Evolutionary conservation across 139 green algal species (phyloP), one percentile per base, ranked within the genome.

Genomic region (Picochlorum sp.): DNA sequence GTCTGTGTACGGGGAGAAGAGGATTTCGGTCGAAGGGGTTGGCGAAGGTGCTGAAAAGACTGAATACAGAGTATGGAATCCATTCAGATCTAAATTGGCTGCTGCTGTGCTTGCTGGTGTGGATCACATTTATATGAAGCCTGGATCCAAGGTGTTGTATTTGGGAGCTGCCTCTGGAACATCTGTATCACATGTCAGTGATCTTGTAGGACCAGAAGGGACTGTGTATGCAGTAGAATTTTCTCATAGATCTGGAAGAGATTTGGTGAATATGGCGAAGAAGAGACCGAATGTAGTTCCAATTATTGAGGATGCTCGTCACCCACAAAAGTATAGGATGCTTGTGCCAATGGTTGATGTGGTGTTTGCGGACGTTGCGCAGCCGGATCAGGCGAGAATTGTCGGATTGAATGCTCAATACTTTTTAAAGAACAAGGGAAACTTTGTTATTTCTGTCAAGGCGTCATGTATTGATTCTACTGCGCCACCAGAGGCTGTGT

Each of bases 181-280:
- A 28, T 89, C 82, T 23, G 93, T 98, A 1, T 92, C 81, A 8
- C 93, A 98, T 72, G 91, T 95, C 59, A 92, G 81, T 3, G 84
- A 91, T 68, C 81, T 95, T 31, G 88, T 98, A 16, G 92, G 92
- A n/a, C 88, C 91, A 14, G 82, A 91, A 45, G 94, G 94, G 37
- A 75, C 85, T 4, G 94, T 99, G 1, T 99, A 98, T 69, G 94
- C 94, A 7, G 94, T 99, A 3, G 94, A 99, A 86, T 99, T 99
- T 72, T 96, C 87, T 4, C 94, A 98, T 78, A 83, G 94, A 63
- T 73, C 68, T 62, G 94, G 94, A 5, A 82, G 94, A 65, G 94
- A 99, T 75, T 77, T 99, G 26, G 90, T 98, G 18, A 98, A 98
- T 90, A 99, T 99, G 94, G 94, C 94, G 41, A 99, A 99, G 88